phyloP scores from a whole-genome alignment of 228 moss, liverwort and hornwort genomes.

The Sphagnum magellanicum region DNA sequence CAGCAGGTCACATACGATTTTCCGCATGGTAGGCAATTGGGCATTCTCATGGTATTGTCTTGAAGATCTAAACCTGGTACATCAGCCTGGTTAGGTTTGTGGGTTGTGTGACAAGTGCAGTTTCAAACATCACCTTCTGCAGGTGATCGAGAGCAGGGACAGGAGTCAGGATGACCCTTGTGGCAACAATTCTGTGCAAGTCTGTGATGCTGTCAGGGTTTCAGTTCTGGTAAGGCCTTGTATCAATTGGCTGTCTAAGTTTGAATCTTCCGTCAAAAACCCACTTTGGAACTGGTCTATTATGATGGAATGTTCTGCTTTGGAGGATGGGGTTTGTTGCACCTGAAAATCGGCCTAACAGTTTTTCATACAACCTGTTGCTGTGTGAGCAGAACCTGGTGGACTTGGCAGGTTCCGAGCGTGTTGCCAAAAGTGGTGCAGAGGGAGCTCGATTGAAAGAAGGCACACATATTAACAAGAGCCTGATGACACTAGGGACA shows the following conservation, averaged over 20 bases:
- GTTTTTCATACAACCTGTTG: too few species aligned
- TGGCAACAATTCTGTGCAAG: slow-evolving; percentile 43
- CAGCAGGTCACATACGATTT: slow-evolving; percentile 97
- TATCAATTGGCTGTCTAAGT: neutral
- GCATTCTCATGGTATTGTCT: neutral
- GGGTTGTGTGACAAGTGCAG: too few species aligned
- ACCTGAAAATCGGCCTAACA: too few species aligned
- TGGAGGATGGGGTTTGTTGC: too few species aligned
- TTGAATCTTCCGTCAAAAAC: too few species aligned
- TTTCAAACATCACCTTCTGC: neutral
- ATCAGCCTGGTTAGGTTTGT: too few species aligned
- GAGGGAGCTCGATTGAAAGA: slow-evolving; percentile 92
- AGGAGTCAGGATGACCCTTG: slow-evolving; percentile 64
- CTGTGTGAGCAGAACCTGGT: slow-evolving; percentile 65
- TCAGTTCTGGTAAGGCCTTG: slow-evolving; percentile 71
- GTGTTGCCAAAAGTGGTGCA: slow-evolving; percentile 84
- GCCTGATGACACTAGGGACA: slow-evolving; percentile 97
- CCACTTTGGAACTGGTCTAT: too few species aligned
- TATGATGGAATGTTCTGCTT: too few species aligned
- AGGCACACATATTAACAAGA: slow-evolving; percentile 97
- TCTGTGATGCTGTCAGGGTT: slow-evolving; percentile 87
- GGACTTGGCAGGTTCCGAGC: slow-evolving; percentile 95
- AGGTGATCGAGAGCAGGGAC: slow-evolving; percentile 98
- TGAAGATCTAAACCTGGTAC: too few species aligned
- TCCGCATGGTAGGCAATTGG: slow-evolving; percentile 69